Conservation (phyloP, 805 yeast genomes). For the Yarrowia sp. region DNA sequence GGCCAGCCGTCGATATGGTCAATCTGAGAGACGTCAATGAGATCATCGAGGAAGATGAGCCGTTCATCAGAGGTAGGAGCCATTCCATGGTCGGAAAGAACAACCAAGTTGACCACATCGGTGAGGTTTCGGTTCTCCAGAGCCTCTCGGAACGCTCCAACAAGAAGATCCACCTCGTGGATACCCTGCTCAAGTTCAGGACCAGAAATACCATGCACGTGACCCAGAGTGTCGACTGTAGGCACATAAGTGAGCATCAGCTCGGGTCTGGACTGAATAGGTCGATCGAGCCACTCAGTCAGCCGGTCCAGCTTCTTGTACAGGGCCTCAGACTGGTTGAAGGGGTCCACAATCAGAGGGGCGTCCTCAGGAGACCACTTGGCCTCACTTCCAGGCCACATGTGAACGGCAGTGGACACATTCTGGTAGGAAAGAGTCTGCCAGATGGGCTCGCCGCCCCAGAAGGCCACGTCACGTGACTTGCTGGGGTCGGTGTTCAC, state of each 20-base stretch:
- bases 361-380: conserved; percentile 57
- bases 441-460: conserved; percentile 96
- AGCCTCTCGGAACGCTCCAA: conserved; percentile 59
- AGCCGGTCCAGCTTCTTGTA: conserved; percentile 65
- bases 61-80: conserved; percentile 80
- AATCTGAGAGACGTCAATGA: conserved; percentile 61
- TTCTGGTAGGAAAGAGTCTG: conserved; percentile 70
- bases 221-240: conserved; percentile 80
- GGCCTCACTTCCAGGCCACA: conserved; percentile 97
- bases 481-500: conserved; percentile 63
- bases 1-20: conserved; percentile 86
- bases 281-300: conserved; percentile 68
- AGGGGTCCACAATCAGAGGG: conserved; percentile 64
- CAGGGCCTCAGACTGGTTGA: conserved; percentile 67
- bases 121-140: conserved; percentile 63
- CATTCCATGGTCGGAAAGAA: conserved; percentile 95
- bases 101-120: conserved; percentile 71
- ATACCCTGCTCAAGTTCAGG: conserved; percentile 61
- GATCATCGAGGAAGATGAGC: conserved; percentile 73
- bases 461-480: conserved; percentile 65
- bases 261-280: conserved; percentile 70
- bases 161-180: conserved; percentile 67
- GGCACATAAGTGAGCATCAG: conserved; percentile 80
- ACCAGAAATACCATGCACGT: conserved; percentile 72
- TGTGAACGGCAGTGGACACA: conserved; percentile 76